Conservation (phyloP, 176 grass and related monocot genomes). For the Aechmea fasciata region DNA sequence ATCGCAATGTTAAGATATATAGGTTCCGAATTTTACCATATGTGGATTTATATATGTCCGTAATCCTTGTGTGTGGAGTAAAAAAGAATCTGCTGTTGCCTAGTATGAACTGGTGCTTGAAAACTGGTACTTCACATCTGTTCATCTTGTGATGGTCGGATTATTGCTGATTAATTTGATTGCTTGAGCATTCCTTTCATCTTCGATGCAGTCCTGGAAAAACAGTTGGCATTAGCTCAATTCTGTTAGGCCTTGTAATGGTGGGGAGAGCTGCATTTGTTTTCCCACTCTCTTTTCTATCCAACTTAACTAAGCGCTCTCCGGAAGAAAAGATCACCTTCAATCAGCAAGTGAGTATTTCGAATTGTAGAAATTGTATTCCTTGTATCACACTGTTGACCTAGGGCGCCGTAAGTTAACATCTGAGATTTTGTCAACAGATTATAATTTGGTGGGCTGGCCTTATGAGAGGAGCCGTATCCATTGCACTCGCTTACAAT, state of each 20-base stretch:
- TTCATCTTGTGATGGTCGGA: background rate
- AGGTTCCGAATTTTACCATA: background rate
- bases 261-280: constrained; percentile 84
- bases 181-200: constrained; percentile 2
- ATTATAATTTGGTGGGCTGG: constrained; percentile 93
- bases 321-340: constrained; percentile 64
- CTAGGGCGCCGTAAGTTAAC: background rate
- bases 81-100: background rate
- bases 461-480: constrained; percentile 99
- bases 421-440: constrained; percentile 16
- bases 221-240: constrained; percentile 61
- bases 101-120: background rate
- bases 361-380: background rate
- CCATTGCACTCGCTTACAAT: constrained; percentile 98
- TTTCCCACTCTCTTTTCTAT: constrained; percentile 66
- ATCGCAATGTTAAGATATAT: background rate
- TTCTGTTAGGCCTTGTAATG: constrained; percentile 87
- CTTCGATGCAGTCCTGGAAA: constrained; percentile 67
- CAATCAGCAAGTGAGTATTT: constrained; percentile 61
- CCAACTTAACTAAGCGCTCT: constrained; percentile 67
- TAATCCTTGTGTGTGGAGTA: background rate
- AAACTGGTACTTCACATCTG: background rate
- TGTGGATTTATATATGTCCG: background rate
- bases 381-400: background rate
- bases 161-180: constrained; percentile 7